A percentile compares a stretch with the other conserved stretches of the same genome.
phyloP scores from a whole-genome alignment of 163 green algal genomes.

The Scenedesmus sp. region DNA sequence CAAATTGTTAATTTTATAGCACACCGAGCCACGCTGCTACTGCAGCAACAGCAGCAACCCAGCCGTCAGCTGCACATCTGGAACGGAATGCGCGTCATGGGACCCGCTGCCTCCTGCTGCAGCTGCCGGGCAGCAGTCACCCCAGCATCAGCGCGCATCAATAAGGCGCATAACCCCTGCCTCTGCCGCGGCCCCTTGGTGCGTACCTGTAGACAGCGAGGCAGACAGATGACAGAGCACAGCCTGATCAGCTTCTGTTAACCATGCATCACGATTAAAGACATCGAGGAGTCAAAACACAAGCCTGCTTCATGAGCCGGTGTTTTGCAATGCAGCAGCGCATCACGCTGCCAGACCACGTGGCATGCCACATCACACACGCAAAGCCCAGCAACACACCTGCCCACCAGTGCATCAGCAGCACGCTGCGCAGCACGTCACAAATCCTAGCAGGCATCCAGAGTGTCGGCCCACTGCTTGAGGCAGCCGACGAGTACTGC shows the following conservation, averaged over 20 bases:
- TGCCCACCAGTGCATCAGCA: not conserved
- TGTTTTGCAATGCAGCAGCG: too few species aligned
- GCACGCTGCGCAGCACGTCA: too few species aligned
- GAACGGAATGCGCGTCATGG: not conserved
- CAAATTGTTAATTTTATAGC: too few species aligned
- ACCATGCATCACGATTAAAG: not conserved
- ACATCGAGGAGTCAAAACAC: too few species aligned
- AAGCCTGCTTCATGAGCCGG: too few species aligned
- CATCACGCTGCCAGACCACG: too few species aligned
- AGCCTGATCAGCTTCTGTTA: not conserved
- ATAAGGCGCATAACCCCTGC: slow-evolving; percentile 65
- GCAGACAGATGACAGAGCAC: not conserved
- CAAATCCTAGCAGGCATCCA: not conserved
- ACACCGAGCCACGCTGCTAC: not conserved
- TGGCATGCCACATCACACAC: too few species aligned
- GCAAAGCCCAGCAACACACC: too few species aligned
- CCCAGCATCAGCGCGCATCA: not conserved
- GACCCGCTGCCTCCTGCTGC: not conserved
- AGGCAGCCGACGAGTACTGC: too few species aligned
- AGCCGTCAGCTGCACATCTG: not conserved
- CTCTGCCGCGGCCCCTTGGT: slow-evolving; percentile 60
- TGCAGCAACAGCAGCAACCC: not conserved
- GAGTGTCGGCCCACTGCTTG: too few species aligned
- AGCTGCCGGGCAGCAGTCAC: not conserved
- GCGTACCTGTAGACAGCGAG: slow-evolving; percentile 58